Evolutionary conservation across 1,139 yeast genomes (phyloP).

Genomic region (Candida neerlandica): DNA sequence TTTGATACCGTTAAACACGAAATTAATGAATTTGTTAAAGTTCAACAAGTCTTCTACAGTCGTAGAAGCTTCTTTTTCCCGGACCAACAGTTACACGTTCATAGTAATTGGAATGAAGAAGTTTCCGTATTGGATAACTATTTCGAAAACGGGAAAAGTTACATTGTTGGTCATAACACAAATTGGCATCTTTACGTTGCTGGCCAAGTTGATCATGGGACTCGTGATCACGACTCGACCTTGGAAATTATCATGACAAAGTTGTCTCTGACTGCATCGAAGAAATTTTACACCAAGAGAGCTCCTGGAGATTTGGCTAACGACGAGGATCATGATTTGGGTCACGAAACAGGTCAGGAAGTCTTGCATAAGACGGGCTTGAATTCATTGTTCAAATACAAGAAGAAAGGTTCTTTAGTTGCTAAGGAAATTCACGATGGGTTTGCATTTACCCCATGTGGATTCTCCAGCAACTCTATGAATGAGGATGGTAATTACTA

Average conservation of each 20-base stretch:
- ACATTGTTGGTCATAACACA: constrained; percentile 74
- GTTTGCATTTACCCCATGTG: constrained; percentile 94
- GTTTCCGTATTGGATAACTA: constrained; percentile 64
- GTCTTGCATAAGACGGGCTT: constrained; percentile 66
- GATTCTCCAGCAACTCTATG: constrained; percentile 86
- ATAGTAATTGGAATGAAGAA: constrained; percentile 83
- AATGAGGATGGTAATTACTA: constrained; percentile 69
- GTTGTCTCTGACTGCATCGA: constrained; percentile 59
- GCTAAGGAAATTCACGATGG: constrained; percentile 64
- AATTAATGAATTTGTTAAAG: constrained; percentile 27
- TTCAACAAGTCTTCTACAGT: constrained; percentile 81
- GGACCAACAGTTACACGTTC: constrained; percentile 77
- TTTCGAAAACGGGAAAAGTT: constrained; percentile 68
- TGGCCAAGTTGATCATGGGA: constrained; percentile 27
- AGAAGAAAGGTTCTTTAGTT: constrained; percentile 16
- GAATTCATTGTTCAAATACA: constrained; percentile 53
- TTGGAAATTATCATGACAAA: constrained; percentile 93
- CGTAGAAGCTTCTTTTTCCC: constrained; percentile 95
- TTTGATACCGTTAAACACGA: constrained; percentile 47
- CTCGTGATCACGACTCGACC: constrained; percentile 59
- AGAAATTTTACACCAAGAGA: constrained; percentile 62
- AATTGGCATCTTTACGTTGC: constrained; percentile 88
- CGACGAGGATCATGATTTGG: constrained; percentile 65
- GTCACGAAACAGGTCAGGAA: constrained; percentile 72
- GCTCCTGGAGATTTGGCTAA: constrained; percentile 51